Percentiles rank a stretch among this genome's conserved stretches.
phyloP scores from a whole-genome alignment of 345 rosid species.

The Draba incana region DNA sequence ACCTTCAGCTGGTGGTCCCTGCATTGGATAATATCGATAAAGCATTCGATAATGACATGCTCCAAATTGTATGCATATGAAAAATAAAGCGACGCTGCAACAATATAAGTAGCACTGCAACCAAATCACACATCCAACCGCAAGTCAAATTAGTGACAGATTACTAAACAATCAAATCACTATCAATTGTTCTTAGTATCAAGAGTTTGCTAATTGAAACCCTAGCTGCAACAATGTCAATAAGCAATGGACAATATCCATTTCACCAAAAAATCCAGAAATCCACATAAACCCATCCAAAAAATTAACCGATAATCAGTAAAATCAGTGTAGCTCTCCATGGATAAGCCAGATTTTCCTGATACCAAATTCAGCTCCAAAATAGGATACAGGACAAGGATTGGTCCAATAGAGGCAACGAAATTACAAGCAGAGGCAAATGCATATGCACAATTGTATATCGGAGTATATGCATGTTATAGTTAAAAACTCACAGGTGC shows the following conservation, averaged over 20 bases:
- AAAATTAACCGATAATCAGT: not conserved
- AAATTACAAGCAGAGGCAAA: not conserved
- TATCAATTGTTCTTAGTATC: not conserved
- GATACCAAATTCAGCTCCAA: constrained; percentile 1
- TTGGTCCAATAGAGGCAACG: constrained; percentile 1
- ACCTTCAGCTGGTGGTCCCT: constrained; percentile 59
- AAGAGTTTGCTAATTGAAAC: not conserved
- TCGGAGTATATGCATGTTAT: not conserved
- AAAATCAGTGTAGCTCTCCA: not conserved
- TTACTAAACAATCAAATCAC: not conserved
- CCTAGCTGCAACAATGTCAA: constrained; percentile 22
- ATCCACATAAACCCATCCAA: constrained; percentile 2
- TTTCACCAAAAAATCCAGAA: not conserved
- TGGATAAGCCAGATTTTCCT: not conserved
- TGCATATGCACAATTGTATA: not conserved
- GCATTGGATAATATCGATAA: constrained; percentile 26
- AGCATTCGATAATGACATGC: not conserved
- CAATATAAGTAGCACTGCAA: not conserved
- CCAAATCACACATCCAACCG: not conserved
- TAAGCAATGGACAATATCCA: constrained; percentile 8
- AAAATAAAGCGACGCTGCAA: not conserved
- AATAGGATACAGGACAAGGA: not conserved
- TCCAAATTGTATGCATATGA: constrained; percentile 3
- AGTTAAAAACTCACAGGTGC: constrained; percentile 49
- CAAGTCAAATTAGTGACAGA: constrained; percentile 5